Evolutionary conservation across 345 rosid species (phyloP), one percentile per base, ranked within the genome.

Genomic region (Salix exigua): DNA sequence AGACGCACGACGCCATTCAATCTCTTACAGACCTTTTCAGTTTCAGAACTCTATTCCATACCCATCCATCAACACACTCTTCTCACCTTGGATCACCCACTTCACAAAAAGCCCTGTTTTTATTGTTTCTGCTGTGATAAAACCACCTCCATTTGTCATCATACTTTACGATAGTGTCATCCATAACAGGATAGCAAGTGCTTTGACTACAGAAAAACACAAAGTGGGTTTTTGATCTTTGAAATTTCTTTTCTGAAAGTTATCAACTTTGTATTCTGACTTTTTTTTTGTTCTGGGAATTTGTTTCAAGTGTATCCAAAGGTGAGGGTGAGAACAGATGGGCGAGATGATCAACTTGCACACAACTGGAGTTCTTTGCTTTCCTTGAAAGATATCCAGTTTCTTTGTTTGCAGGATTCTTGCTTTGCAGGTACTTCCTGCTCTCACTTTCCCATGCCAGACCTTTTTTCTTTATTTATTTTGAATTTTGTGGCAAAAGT

Each of bases 241-340:
- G 68, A 42, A 21, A 62, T 77, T 70, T 51, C 65, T 38, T 61
- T 51, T 0, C 64, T 17, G 40, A 53, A 14, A 25, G 11, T 7
- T 23, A 23, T 35, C 40, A 16, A 21, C 26, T 13, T 42, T 81
- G 35, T 74, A 11, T 71, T 71, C 73, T 81, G 82, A 75, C 62
- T 25, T 75, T 37, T 21, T 70, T 73, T 51, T 46, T 17, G 37
- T 67, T 38, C 35, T 37, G 51, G 50, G 18, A 31, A 38, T n/a
- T 58, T 67, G 68, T 25, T 14, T 74, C 60, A n/a, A 88, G 94
- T 90, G 91, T 90, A 88, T 79, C 91, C 94, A 4, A 87, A 80
- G 84, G 86, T 86, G 85, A 90, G 71, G 85, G 86, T 88, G 60
- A 83, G 82, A 68, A 76, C 79, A 28, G 83, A 85, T 51, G 66